Evolutionary conservation across 352 stramenopile genomes (phyloP).

Genomic region (Globisporangium takayamanum): DNA sequence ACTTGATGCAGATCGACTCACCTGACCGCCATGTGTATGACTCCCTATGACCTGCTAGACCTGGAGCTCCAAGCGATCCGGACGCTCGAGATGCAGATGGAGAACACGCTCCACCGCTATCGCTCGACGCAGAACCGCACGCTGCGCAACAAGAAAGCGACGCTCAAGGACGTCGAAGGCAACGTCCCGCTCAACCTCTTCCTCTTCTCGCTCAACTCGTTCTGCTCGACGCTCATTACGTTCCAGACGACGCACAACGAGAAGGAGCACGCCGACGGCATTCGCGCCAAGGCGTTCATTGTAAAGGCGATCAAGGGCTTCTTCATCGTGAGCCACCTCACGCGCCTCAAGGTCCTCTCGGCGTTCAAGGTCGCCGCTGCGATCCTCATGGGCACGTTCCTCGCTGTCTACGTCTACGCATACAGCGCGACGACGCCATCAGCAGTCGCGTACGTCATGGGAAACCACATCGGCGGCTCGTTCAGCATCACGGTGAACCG

Average conservation of each 20-base stretch:
- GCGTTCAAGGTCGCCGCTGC: slow-evolving; percentile 53
- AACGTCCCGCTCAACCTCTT: slow-evolving; percentile 81
- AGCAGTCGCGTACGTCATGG: slow-evolving; percentile 72
- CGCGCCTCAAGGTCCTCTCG: slow-evolving; percentile 26
- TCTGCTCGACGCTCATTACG: slow-evolving; percentile 69
- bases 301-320: slow-evolving; percentile 37
- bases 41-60: slow-evolving; percentile 16
- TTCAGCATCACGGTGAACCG: slow-evolving; percentile 81
- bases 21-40: background rate
- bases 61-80: slow-evolving; percentile 42
- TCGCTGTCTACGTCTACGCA: slow-evolving; percentile 69
- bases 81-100: slow-evolving; percentile 59
- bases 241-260: slow-evolving; percentile 62
- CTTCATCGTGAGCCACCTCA: slow-evolving; percentile 43
- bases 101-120: slow-evolving; percentile 57
- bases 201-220: slow-evolving; percentile 79
- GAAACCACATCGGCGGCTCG: slow-evolving; percentile 66
- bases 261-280: slow-evolving; percentile 40
- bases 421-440: slow-evolving; percentile 60
- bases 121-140: slow-evolving; percentile 48
- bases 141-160: slow-evolving; percentile 44
- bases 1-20: background rate
- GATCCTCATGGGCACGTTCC: slow-evolving; percentile 57
- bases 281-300: slow-evolving; percentile 48
- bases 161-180: slow-evolving; percentile 63